Conservation (phyloP, 1,284 basidiomycete genomes). For the Chalciporus sp. region DNA sequence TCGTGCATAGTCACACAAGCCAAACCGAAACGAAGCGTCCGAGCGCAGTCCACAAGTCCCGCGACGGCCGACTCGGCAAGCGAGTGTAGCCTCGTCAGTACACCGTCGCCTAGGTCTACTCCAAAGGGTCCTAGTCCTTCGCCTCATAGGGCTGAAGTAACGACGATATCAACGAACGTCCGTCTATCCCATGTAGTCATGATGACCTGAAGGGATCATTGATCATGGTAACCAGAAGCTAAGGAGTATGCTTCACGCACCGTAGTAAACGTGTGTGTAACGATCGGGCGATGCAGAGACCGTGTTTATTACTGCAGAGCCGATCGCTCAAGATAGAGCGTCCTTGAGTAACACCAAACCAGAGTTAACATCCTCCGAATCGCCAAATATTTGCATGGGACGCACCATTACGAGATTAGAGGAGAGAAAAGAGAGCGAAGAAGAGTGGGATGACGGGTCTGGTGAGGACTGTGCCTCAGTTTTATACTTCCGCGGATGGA, state of each 20-base stretch:
- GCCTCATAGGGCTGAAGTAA: constrained; percentile 1
- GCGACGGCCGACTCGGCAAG: not conserved
- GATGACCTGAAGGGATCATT: constrained; percentile 8
- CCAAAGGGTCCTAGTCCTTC: not conserved
- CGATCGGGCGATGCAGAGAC: constrained; percentile 6
- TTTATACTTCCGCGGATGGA: too few relatives aligned
- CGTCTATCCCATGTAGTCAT: constrained; percentile 11
- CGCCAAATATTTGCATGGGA: too few relatives aligned
- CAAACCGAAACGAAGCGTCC: too few relatives aligned
- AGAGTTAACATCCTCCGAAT: too few relatives aligned
- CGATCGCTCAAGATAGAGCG: constrained; percentile 14
- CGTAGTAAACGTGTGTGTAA: constrained; percentile 4
- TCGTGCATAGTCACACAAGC: too few relatives aligned
- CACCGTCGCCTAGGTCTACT: not conserved
- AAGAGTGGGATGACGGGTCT: too few relatives aligned
- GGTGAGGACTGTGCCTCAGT: too few relatives aligned
- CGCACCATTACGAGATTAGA: constrained; percentile 3
- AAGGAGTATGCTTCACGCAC: constrained; percentile 2
- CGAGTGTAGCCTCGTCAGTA: not conserved
- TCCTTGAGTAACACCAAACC: constrained; percentile 4
- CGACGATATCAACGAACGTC: constrained; percentile 18
- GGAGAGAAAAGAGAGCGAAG: too few relatives aligned
- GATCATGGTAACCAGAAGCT: not conserved
- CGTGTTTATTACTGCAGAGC: constrained; percentile 8
- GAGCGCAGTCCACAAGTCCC: too few relatives aligned